Base-by-base conservation (phyloP, 805 yeast species). In the Wickerhamomyces subpelliculosus region DNA sequence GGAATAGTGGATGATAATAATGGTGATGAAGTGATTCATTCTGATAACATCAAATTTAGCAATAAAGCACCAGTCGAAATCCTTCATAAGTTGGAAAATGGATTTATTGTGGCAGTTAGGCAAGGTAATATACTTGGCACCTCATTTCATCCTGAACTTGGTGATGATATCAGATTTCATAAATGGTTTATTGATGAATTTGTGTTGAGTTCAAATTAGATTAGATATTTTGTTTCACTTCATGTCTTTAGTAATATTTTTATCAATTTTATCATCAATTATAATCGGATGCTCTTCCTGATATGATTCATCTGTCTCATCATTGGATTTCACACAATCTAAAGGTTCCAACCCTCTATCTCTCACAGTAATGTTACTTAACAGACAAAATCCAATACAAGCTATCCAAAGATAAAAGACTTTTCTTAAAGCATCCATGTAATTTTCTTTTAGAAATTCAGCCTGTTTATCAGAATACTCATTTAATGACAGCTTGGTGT, bases 91-190 rank as follows among this genome's bases (percentile, higher is more conserved):
- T 55, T 74, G 36, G 46, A 57, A 7, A 53, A 43, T 20, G 61
- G 54, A 2, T 57, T 73, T 27, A 69, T 84, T 25, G 90, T 84
- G 3, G 93, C 89, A 0, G 87, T 83, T 7, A 66, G 75, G 49
- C 88, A 84, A 54, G 84, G 81, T 0, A 68, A 68, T 27, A 63
- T 75, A 25, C 56, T 84, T 35, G 90, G 87, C 3, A 84, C 89
- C 1, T 78, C 87, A 2, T 84, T 84, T 57, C 94, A 84, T 55
- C 94, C 94, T 0, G 94, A 84, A 57, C 65, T 84, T 27, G 60
- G 80, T 1, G 59, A 55, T 12, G 86, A 80, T 45, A 49, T 54
- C 31, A 60, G 82, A 24, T 73, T 84, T 51, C 94, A 84, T 55
- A 68, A 72, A 48, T 84, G 86, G 84, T 84, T 80, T 55, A 47